Evolutionary conservation across 2,329 filamentous ascomycete species (phyloP).

Genomic region (Ceratocystiopsis sp.): DNA sequence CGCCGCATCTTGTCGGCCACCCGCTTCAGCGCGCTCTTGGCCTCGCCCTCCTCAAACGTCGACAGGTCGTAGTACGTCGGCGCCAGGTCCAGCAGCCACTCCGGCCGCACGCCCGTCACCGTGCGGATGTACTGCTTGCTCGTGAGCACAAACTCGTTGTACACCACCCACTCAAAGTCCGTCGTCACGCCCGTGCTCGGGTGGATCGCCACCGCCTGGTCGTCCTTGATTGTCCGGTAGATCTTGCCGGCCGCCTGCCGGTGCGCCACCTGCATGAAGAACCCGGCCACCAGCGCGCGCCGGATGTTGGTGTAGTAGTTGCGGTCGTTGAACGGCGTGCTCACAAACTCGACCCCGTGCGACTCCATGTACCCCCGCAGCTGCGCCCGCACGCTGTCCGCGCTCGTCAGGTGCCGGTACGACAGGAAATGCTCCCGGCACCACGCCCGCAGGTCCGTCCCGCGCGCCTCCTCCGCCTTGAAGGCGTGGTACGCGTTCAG

Average conservation of each 20-base stretch:
- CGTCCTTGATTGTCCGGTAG: constrained; percentile 92
- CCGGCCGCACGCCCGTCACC: constrained; percentile 76
- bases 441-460: constrained; percentile 65
- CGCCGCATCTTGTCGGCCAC: constrained; percentile 43
- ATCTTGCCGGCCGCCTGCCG: constrained; percentile 75
- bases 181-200: constrained; percentile 78
- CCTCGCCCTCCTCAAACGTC: constrained; percentile 70
- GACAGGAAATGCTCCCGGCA: constrained; percentile 95
- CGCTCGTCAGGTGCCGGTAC: constrained; percentile 71
- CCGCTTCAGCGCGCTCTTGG: constrained; percentile 49
- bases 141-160: constrained; percentile 96
- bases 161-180: constrained; percentile 91
- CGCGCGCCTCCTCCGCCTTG: constrained; percentile 53
- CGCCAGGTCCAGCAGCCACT: constrained; percentile 93
- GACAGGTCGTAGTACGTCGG: constrained; percentile 81
- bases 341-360: constrained; percentile 67
- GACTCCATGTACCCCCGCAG: constrained; percentile 95
- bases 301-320: constrained; percentile 98
- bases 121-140: constrained; percentile 97
- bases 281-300: constrained; percentile 76
- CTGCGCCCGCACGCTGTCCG: constrained; percentile 85
- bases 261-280: constrained; percentile 99
- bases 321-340: constrained; percentile 83
- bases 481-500: constrained; percentile 97
- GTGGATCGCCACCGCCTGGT: constrained; percentile 84